phyloP scores from a whole-genome alignment of 2,329 filamentous ascomycete species.

The Alternaria ventricosa region DNA sequence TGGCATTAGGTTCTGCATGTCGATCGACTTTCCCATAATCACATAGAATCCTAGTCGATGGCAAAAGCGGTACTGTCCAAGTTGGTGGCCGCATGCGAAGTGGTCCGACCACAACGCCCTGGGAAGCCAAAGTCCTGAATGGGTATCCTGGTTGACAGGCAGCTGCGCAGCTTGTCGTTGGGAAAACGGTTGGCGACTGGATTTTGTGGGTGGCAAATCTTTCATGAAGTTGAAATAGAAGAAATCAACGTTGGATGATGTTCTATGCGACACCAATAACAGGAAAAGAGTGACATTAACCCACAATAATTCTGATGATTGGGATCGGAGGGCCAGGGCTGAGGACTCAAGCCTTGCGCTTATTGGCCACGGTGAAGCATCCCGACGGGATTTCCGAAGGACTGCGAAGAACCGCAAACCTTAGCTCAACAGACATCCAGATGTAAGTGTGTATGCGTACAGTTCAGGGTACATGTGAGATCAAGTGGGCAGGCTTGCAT shows the following conservation, averaged over 20 bases:
- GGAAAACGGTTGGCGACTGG: neutral
- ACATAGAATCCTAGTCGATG: neutral
- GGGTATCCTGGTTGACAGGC: neutral
- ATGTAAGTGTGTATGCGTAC: neutral
- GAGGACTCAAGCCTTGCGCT: neutral
- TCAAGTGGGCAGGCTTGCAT: neutral
- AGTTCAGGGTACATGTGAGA: neutral
- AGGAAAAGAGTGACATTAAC: conserved; percentile 1
- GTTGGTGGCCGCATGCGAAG: neutral
- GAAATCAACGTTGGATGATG: neutral
- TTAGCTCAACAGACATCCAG: conserved; percentile 7
- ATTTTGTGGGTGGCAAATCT: neutral
- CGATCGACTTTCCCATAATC: neutral
- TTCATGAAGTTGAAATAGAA: neutral
- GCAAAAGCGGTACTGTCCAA: neutral
- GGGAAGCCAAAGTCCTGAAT: neutral
- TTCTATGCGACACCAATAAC: neutral
- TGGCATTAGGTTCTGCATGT: neutral
- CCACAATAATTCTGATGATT: conserved; percentile 4
- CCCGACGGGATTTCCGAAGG: conserved; percentile 4
- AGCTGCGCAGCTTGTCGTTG: neutral
- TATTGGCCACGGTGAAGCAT: conserved; percentile 8
- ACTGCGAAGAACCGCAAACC: conserved; percentile 1
- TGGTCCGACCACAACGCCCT: neutral
- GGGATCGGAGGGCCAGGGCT: neutral